Evolutionary conservation across 495 filamentous ascomycete species (phyloP), one percentile per base, ranked within the genome.

Genomic region (Baudoinia panamericana): DNA sequence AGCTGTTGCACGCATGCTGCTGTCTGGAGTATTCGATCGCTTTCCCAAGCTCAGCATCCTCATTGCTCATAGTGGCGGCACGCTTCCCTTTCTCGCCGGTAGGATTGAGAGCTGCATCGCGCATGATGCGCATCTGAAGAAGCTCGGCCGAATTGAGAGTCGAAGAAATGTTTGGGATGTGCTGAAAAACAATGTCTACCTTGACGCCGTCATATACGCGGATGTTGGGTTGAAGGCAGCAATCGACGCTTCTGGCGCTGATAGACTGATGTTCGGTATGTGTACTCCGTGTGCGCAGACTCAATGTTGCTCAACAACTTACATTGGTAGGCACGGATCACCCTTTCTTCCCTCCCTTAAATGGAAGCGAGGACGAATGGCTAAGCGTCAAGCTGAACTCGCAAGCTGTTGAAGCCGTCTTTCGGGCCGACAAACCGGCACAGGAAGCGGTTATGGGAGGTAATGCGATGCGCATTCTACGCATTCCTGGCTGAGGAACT

Each of bases 311-410:
- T 27, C 15, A 29, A n/a, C 4, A n/a, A 13, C 18, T 12, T 8
- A 23, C 36, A 16, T 19, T 31, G 6, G 8, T 37, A 75, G 72
- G 82, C 15, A 93, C 84, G 2, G 88, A 94, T 58, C 84, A 94
- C 62, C 88, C 88, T 0, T 96, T 96, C 63, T 96, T 94, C 60
- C 88, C 88, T 23, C 86, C 86, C 1, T 50, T 93, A 11, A 65
- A 65, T 19, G 66, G 67, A 54, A 57, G 65, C 17, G 45, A 41
- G 8, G 67, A 67, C 29, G 66, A 79, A 48, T 96, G 88, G 88
- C 65, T 72, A 44, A 96, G 88, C 61, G 85, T 93, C 12, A 73
- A 63, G 29, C 74, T 72, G 5, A 96, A 94, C 53, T 78, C 73
- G 41, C 60, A 69, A 26, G 84, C 84, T 0, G 80, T 94, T 21